Evolutionary conservation across 371 early-diverging fungal species (phyloP).

Genomic region (Catenaria anguillulae): DNA sequence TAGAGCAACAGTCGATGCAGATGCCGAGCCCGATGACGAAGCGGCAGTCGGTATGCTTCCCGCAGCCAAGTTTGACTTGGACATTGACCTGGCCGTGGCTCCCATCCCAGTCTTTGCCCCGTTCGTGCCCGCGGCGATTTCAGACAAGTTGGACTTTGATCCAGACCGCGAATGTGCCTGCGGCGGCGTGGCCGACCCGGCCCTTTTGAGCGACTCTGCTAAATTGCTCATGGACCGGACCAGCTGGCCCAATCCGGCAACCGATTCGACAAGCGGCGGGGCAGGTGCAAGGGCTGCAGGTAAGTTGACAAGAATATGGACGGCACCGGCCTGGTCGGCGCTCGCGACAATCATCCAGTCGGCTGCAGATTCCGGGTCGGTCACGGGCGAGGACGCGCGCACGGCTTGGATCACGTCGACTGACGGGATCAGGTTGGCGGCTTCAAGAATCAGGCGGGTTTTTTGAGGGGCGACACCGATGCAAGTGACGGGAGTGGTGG

Average conservation of each 20-base stretch:
- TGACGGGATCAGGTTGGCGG: neutral
- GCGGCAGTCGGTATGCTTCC: too few species aligned
- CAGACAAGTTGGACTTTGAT: too few species aligned
- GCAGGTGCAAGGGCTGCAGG: neutral
- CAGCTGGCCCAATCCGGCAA: too few species aligned
- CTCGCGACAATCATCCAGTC: neutral
- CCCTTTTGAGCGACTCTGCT: too few species aligned
- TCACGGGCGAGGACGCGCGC: too few species aligned
- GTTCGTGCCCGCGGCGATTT: neutral
- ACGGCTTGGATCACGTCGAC: too few species aligned
- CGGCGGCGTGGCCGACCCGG: neutral
- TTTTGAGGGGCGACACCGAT: conserved; percentile 21
- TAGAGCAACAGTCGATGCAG: too few species aligned
- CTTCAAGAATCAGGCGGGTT: neutral
- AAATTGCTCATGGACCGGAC: too few species aligned
- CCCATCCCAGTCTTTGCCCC: too few species aligned
- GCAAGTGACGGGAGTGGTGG: conserved; percentile 15
- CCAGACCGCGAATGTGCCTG: neutral
- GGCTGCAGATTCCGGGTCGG: neutral
- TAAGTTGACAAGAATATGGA: conserved; percentile 10
- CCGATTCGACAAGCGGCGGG: too few species aligned
- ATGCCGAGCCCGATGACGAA: too few species aligned
- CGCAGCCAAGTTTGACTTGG: too few species aligned
- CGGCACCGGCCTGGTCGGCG: conserved; percentile 9
- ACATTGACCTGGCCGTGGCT: neutral